phyloP scores from a whole-genome alignment of 2,329 filamentous ascomycete genomes.

The Lecanicillium sp. region DNA sequence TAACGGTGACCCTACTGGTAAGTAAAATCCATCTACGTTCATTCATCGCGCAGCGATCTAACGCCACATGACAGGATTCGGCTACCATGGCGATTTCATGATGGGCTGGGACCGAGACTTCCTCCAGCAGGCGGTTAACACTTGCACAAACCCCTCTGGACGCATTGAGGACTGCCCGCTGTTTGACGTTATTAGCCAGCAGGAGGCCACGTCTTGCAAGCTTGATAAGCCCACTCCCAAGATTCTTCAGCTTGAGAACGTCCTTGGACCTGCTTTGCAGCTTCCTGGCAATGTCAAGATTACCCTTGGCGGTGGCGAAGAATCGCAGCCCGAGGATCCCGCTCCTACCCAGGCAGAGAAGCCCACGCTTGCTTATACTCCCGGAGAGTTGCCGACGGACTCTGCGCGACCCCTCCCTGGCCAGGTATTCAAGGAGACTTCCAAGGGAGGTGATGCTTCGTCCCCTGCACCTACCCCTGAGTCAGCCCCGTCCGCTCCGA shows the following conservation, averaged over 20 bases:
- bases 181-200: slow-evolving; percentile 62
- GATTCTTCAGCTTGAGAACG: slow-evolving; percentile 50
- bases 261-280: slow-evolving; percentile 42
- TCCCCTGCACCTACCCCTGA: slow-evolving; percentile 5
- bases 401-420: slow-evolving; percentile 30
- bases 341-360: slow-evolving; percentile 11
- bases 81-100: slow-evolving; percentile 76
- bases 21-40: slow-evolving; percentile 17
- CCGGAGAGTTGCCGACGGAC: slow-evolving; percentile 24
- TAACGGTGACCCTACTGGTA: slow-evolving; percentile 70
- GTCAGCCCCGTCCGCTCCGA: slow-evolving; percentile 6
- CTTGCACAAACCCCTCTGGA: slow-evolving; percentile 66
- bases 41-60: slow-evolving; percentile 1
- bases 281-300: slow-evolving; percentile 60
- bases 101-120: slow-evolving; percentile 66
- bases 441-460: slow-evolving; percentile 10
- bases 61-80: slow-evolving; percentile 44
- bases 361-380: slow-evolving; percentile 27
- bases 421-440: slow-evolving; percentile 32
- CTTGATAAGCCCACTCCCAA: slow-evolving; percentile 47
- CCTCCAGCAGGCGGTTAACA: slow-evolving; percentile 63
- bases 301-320: slow-evolving; percentile 18
- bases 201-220: slow-evolving; percentile 49
- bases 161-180: slow-evolving; percentile 64
- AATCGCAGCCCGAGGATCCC: slow-evolving; percentile 7